phyloP scores from a whole-genome alignment of 2,329 filamentous ascomycete species.

The Pseudogymnoascus sp. region DNA sequence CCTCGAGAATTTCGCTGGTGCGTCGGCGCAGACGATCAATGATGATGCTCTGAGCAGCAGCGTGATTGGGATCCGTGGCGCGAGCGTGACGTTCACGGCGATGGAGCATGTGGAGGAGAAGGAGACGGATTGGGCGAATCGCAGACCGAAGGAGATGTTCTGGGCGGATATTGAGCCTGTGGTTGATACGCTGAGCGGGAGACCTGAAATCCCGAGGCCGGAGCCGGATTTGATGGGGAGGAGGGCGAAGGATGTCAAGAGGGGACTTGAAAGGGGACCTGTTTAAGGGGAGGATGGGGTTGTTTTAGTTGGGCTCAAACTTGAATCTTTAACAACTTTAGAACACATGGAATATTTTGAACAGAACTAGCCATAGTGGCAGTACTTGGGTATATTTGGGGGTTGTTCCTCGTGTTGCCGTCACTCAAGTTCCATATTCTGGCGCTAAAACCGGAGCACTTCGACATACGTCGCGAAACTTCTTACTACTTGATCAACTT shows the following conservation, averaged over 20 bases:
- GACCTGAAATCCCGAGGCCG: slow-evolving; percentile 41
- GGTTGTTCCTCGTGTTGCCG: not conserved
- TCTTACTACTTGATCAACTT: not conserved
- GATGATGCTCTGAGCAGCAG: slow-evolving; percentile 63
- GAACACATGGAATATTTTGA: not conserved
- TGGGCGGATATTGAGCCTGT: slow-evolving; percentile 75
- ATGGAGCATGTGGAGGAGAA: slow-evolving; percentile 73
- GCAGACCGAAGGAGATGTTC: slow-evolving; percentile 74
- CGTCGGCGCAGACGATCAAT: slow-evolving; percentile 57
- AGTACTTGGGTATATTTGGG: not conserved
- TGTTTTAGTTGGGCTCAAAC: not conserved
- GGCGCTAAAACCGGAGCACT: not conserved
- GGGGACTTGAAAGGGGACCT: slow-evolving; percentile 33
- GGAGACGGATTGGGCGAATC: slow-evolving; percentile 88
- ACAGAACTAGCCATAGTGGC: not conserved
- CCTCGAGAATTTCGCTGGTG: slow-evolving; percentile 67
- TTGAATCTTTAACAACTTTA: not conserved
- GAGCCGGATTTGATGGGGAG: slow-evolving; percentile 42
- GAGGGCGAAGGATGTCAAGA: slow-evolving; percentile 52
- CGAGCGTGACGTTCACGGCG: slow-evolving; percentile 76
- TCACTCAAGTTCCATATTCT: not conserved
- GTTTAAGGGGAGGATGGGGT: not conserved
- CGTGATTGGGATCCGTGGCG: slow-evolving; percentile 89
- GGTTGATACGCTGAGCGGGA: slow-evolving; percentile 76
- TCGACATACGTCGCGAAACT: not conserved